Evolutionary conservation across 1,284 basidiomycete species (phyloP).

Genomic region (Lentinula novae-zelandiae): DNA sequence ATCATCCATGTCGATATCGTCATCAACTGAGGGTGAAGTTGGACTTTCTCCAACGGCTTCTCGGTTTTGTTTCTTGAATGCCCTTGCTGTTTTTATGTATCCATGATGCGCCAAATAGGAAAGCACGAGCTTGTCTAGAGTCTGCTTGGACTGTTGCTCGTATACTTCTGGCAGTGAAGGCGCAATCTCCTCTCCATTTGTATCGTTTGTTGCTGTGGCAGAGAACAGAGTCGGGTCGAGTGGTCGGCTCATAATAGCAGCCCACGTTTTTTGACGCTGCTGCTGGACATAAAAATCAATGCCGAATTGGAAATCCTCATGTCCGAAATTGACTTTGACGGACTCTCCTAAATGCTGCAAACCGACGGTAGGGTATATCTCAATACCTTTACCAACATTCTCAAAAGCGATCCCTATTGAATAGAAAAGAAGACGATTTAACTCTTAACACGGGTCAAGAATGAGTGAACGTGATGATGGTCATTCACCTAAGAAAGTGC

Average conservation of each 20-base stretch:
- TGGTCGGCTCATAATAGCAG: conserved; percentile 53
- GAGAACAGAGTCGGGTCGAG: conserved; percentile 33
- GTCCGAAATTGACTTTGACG: conserved; percentile 82
- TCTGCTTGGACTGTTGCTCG: conserved; percentile 37
- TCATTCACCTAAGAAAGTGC: conserved; percentile 64
- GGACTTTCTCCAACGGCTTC: conserved; percentile 2
- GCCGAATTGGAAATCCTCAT: conserved; percentile 81
- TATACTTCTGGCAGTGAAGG: conserved; percentile 14
- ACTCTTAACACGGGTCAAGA: not conserved
- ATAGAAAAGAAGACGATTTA: conserved; percentile 6
- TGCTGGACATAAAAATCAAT: conserved; percentile 79
- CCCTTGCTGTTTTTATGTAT: conserved; percentile 63
- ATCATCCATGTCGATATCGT: conserved; percentile 47
- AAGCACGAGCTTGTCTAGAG: conserved; percentile 69
- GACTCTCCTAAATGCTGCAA: conserved; percentile 74
- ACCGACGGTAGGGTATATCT: conserved; percentile 83
- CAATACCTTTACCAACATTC: conserved; percentile 59
- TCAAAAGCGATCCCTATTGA: conserved; percentile 65
- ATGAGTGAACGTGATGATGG: not conserved
- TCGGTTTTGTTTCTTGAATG: conserved; percentile 52
- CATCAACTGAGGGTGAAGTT: conserved; percentile 19
- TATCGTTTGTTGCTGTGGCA: conserved; percentile 18
- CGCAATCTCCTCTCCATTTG: not conserved
- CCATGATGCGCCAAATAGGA: conserved; percentile 81
- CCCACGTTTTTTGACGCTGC: conserved; percentile 60